Evolutionary conservation across 768 basidiomycete species (phyloP).

Genomic region (Pholiota microspora): DNA sequence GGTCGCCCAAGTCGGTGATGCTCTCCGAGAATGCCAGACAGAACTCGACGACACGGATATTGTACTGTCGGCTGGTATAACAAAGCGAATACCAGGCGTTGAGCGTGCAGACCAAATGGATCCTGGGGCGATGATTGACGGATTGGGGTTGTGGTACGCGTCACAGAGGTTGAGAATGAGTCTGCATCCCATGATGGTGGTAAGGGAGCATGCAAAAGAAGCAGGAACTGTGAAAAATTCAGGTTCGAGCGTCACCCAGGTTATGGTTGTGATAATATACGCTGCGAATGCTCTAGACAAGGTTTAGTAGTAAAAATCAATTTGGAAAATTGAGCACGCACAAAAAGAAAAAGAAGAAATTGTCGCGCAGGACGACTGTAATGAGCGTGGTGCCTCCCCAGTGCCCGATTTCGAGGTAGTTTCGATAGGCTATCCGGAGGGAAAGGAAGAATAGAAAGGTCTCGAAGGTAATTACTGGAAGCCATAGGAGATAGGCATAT

Average conservation of each 20-base stretch:
- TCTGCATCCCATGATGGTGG: constrained; percentile 25
- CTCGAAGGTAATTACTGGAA: constrained; percentile 29
- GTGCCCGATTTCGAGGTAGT: constrained; percentile 19
- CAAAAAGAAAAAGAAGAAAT: constrained; percentile 25
- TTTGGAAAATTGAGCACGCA: constrained; percentile 10
- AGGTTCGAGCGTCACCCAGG: constrained; percentile 24
- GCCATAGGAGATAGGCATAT: constrained; percentile 24
- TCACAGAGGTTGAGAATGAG: constrained; percentile 29
- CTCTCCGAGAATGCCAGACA: background rate
- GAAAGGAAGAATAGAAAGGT: constrained; percentile 25
- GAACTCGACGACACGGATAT: background rate
- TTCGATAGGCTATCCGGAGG: constrained; percentile 20
- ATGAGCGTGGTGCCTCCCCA: constrained; percentile 23
- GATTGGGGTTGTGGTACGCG: constrained; percentile 22
- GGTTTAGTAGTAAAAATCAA: background rate
- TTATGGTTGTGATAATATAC: constrained; percentile 22
- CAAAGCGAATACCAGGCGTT: background rate
- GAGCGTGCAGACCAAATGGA: constrained; percentile 12
- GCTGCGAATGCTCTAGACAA: constrained; percentile 19
- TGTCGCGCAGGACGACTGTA: constrained; percentile 25
- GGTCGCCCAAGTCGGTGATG: background rate
- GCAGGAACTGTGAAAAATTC: constrained; percentile 24
- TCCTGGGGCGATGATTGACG: background rate
- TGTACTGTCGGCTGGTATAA: background rate
- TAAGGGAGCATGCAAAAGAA: constrained; percentile 21